Percentiles rank a stretch among this genome's conserved stretches.
These are phyloP conservation scores for Phytophthora hibernalis DNA, from an alignment of 352 stramenopile species.

Conservation along the genomic window DNA sequence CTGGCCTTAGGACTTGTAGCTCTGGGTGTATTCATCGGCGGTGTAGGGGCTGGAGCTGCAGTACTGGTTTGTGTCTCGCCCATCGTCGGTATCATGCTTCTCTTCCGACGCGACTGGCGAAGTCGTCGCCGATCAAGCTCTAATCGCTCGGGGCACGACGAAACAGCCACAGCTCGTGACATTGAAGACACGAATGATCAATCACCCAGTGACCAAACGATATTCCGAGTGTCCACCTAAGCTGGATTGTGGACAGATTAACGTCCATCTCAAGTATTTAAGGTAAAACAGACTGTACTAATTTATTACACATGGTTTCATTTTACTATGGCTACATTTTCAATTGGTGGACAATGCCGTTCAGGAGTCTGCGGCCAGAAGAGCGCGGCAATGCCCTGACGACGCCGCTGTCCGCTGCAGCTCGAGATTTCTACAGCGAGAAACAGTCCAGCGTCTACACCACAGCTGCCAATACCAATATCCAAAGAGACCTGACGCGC, in stretches of 20 bases:
- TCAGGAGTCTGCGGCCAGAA: slow-evolving; percentile 55
- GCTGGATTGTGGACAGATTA: not conserved
- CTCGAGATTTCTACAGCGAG: slow-evolving; percentile 66
- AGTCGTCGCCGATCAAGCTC: slow-evolving; percentile 7
- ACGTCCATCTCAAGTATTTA: slow-evolving; percentile 16
- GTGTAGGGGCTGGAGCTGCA: slow-evolving; percentile 30
- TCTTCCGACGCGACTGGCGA: slow-evolving; percentile 27
- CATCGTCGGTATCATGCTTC: slow-evolving; percentile 35
- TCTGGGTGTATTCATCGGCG: slow-evolving; percentile 37
- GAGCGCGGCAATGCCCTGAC: slow-evolving; percentile 44
- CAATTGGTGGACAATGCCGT: slow-evolving; percentile 53
- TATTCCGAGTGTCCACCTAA: slow-evolving; percentile 38
- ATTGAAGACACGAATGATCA: slow-evolving; percentile 40
- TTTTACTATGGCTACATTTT: slow-evolving; percentile 8
- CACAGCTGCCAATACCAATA: slow-evolving; percentile 65
- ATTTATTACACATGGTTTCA: slow-evolving; percentile 6
- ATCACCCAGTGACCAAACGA: slow-evolving; percentile 39
- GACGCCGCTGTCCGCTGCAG: slow-evolving; percentile 46
- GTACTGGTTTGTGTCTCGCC: slow-evolving; percentile 41
- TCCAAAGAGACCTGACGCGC: slow-evolving; percentile 72
- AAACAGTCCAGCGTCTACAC: slow-evolving; percentile 76
- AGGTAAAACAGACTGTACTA: slow-evolving; percentile 10
- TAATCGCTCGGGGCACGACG: slow-evolving; percentile 10
- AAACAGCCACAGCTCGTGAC: slow-evolving; percentile 31
- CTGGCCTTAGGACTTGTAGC: slow-evolving; percentile 40